Conservation (phyloP, 176 grass and related monocot genomes). For the maize (Zea mays) region Zm-B73-REFERENCE-NAM-5.0 NC_050100.1:213811501-213812000, state of each 20-base stretch:
- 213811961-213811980: constrained; percentile 17
- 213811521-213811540: not conserved
- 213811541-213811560: not conserved
- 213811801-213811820: not conserved
- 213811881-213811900: constrained; percentile 21
- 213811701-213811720: not conserved
- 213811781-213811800: not conserved
- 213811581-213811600: not conserved
- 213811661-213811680: not conserved
- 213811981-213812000: not conserved
- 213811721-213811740: not conserved
- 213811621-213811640: not conserved
- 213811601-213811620: not conserved
- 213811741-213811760: not conserved
- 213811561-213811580: constrained; percentile 9
- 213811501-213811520: not conserved
- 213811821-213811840: not conserved
- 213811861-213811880: not conserved
- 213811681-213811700: not conserved
- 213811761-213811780: not conserved
- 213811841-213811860: not conserved
- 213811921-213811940: not conserved
- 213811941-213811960: not conserved
- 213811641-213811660: not conserved
- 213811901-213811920: not conserved